phyloP scores from a whole-genome alignment of 2,329 filamentous ascomycete genomes.

The Ceratocystiopsis brevicomis region DNA sequence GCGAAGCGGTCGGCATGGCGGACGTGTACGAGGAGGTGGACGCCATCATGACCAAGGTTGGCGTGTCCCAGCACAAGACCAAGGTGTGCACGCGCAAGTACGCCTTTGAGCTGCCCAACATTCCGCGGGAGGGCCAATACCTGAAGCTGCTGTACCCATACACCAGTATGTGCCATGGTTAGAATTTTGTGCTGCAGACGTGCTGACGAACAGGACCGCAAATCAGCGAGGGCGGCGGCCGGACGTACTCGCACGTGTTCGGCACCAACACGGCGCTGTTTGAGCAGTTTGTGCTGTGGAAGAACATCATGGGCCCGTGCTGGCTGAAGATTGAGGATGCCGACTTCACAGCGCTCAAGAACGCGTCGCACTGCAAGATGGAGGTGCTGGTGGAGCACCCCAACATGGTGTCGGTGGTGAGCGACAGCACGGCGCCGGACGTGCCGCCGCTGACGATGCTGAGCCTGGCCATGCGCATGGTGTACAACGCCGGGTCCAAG shows the following conservation, averaged over 20 bases:
- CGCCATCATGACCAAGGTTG: constrained; percentile 67
- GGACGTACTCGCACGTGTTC: constrained; percentile 89
- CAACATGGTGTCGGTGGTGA: constrained; percentile 50
- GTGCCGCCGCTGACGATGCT: constrained; percentile 84
- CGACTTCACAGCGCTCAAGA: constrained; percentile 69
- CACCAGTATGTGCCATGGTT: constrained; percentile 35
- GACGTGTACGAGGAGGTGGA: constrained; percentile 88
- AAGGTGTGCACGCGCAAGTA: constrained; percentile 83
- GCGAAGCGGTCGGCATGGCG: constrained; percentile 65
- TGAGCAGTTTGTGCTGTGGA: constrained; percentile 96
- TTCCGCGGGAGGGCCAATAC: constrained; percentile 81
- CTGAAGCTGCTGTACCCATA: constrained; percentile 95
- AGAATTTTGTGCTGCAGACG: neutral
- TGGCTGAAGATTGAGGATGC: constrained; percentile 84
- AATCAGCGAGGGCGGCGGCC: constrained; percentile 54
- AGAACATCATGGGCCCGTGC: constrained; percentile 96
- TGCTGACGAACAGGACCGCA: constrained; percentile 33
- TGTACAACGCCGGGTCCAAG: constrained; percentile 79
- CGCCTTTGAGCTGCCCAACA: constrained; percentile 73
- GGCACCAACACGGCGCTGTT: constrained; percentile 86
- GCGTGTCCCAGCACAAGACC: constrained; percentile 80
- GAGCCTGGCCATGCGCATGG: constrained; percentile 77
- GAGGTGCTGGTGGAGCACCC: constrained; percentile 71
- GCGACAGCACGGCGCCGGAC: constrained; percentile 63
- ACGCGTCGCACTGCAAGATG: constrained; percentile 92